Evolutionary conservation across 345 rosid species (phyloP), one percentile per base, ranked within the genome.

Genomic region (Xanthoceras sorbifolium): DNA sequence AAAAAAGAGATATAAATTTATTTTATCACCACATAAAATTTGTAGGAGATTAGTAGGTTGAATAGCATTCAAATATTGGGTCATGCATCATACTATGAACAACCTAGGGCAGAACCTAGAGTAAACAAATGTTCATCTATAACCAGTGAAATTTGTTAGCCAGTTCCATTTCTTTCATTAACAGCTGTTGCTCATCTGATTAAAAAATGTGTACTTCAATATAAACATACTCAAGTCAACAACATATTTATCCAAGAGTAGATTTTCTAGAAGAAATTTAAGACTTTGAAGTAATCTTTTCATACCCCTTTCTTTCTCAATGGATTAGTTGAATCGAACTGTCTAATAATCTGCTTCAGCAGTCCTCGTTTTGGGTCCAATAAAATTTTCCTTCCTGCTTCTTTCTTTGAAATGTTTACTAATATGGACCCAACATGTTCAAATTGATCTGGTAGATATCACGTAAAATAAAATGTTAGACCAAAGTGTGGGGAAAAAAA

Each of bases 351-450:
- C 86, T 91, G 98, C 86, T 90, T 94, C 32, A 95, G 82, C 82
- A 93, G 80, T 62, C 93, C 90, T 79, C 92, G 86, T 78, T 89
- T 89, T 55, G 97, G 89, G 59, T 95, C 97, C 84, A 95, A 79
- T 63, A 93, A 84, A 83, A 93, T 48, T 77, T 87, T 88, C 84
- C 99, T 86, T 38, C 97, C 99, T 60, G 77, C 89, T 87, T 85
- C 92, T 67, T 90, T 90, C 90, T 92, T 88, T 74, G 97, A 95
- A 82, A 95, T 83, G 85, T 95, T 95, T 50, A 95, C 90, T 67
- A 95, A 94, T 86, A 93, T 89, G 55, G 98, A 95, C 76, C 92
- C 96, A 78, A 90, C 98, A 83, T 93, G 97, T 81, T 93, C 93
- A 85, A 93, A 95, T 78, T 90, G 93, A 84, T 90, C 98, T 94